Conservation (phyloP, 257 asterid genomes). For the Nicotiana noctiflora region DNA sequence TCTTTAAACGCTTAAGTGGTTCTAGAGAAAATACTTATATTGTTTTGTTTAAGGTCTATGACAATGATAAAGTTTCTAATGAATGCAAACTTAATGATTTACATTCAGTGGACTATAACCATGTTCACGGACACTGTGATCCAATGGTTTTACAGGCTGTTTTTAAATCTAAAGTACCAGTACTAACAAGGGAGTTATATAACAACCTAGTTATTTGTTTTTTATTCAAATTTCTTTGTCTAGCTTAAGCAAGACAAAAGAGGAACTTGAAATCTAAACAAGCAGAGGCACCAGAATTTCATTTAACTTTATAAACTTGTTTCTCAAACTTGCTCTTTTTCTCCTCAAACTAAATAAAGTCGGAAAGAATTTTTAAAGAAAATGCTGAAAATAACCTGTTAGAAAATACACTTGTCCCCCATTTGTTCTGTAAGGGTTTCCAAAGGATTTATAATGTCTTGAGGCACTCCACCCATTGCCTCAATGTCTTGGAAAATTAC, state of each 20-base stretch:
- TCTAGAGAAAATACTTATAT: neutral
- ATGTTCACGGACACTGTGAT: neutral
- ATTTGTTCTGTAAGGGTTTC: neutral
- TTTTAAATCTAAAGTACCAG: neutral
- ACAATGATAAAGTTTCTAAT: neutral
- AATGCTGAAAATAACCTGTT: neutral
- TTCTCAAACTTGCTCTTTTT: no score
- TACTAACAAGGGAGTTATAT: neutral
- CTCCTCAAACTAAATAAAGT: no score
- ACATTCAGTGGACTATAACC: neutral
- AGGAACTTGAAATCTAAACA: no score
- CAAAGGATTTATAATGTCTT: neutral
- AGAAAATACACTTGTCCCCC: neutral
- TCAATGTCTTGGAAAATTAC: neutral
- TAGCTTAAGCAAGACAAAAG: no score
- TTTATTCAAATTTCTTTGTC: no score
- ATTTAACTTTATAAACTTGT: no score
- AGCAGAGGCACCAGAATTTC: no score
- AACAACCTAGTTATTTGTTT: neutral
- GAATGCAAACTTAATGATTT: neutral
- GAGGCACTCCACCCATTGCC: neutral
- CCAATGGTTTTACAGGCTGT: neutral
- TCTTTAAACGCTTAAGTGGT: neutral
- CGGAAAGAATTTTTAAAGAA: no score
- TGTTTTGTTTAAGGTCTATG: neutral